Evolutionary conservation across 768 basidiomycete genomes (phyloP).

Genomic region (Boletus rufocinnamomeus): DNA sequence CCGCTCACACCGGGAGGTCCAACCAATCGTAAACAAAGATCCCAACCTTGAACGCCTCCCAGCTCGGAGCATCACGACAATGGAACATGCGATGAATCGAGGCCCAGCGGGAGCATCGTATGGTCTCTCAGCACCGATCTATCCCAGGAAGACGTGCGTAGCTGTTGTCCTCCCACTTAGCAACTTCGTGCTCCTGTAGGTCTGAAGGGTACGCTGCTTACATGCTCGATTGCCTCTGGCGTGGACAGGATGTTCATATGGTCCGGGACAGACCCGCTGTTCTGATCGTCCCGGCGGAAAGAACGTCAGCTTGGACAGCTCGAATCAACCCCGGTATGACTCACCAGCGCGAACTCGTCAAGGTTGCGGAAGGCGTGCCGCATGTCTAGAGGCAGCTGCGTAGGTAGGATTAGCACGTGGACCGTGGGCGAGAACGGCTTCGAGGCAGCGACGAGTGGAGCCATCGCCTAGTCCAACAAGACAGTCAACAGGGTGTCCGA

Average conservation of each 20-base stretch:
- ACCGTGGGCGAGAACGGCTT: conserved; percentile 74
- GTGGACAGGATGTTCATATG: conserved; percentile 76
- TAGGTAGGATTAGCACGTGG: conserved; percentile 74
- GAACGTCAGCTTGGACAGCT: neutral
- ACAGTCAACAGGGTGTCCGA: neutral
- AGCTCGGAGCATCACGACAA: conserved; percentile 11
- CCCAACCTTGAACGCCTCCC: neutral
- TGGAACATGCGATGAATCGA: conserved; percentile 36
- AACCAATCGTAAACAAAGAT: neutral
- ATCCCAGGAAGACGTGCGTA: conserved; percentile 56
- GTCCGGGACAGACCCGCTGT: conserved; percentile 57
- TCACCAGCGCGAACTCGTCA: conserved; percentile 61
- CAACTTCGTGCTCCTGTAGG: neutral
- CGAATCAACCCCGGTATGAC: conserved; percentile 22
- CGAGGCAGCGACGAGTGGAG: conserved; percentile 47
- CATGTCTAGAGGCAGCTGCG: conserved; percentile 72
- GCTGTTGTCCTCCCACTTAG: conserved; percentile 39
- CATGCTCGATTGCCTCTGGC: conserved; percentile 59
- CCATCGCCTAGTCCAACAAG: conserved; percentile 48
- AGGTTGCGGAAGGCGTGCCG: conserved; percentile 66
- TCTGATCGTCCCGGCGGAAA: conserved; percentile 35
- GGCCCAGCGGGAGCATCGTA: conserved; percentile 59
- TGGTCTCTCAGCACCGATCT: conserved; percentile 46
- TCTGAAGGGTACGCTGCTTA: conserved; percentile 29
- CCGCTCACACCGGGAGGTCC: neutral